phyloP scores from a whole-genome alignment of 768 basidiomycete species.

The Leccinum incarnatum region DNA sequence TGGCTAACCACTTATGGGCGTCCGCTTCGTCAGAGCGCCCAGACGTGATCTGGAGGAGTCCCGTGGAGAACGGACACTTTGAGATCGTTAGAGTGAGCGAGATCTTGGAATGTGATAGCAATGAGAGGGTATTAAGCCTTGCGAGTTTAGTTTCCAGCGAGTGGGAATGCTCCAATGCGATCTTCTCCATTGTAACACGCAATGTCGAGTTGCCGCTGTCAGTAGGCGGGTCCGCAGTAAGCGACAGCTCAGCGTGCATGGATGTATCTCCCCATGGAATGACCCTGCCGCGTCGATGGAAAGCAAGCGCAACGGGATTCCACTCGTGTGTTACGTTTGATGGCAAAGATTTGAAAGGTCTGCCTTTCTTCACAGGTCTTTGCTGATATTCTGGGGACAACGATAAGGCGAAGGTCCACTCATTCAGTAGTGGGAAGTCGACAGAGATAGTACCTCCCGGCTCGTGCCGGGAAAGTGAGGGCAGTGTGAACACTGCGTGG shows the following conservation, averaged over 20 bases:
- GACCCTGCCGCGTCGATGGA: neutral
- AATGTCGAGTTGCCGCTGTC: neutral
- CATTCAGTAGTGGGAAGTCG: slow-evolving; percentile 10
- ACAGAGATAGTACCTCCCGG: neutral
- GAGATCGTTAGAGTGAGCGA: slow-evolving; percentile 15
- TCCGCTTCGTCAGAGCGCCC: neutral
- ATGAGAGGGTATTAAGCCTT: neutral
- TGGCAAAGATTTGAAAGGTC: neutral
- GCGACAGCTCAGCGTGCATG: slow-evolving; percentile 11
- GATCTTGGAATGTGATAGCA: neutral
- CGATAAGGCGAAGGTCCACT: slow-evolving; percentile 18
- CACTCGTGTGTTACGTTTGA: neutral
- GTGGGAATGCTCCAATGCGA: slow-evolving; percentile 1
- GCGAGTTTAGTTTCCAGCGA: neutral
- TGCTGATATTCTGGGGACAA: slow-evolving; percentile 2
- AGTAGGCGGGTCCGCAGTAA: neutral
- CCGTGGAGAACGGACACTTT: slow-evolving; percentile 12
- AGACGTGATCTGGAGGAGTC: slow-evolving; percentile 9
- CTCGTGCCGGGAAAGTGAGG: neutral
- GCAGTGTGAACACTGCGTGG: slow-evolving; percentile 2
- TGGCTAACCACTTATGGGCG: slow-evolving; percentile 1
- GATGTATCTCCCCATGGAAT: slow-evolving; percentile 15
- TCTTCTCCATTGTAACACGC: neutral
- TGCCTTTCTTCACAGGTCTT: neutral
- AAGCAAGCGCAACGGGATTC: slow-evolving; percentile 12